These are phyloP conservation scores for Amanita molliuscula DNA, from an alignment of 768 basidiomycete species.

Conservation along the genomic window DNA sequence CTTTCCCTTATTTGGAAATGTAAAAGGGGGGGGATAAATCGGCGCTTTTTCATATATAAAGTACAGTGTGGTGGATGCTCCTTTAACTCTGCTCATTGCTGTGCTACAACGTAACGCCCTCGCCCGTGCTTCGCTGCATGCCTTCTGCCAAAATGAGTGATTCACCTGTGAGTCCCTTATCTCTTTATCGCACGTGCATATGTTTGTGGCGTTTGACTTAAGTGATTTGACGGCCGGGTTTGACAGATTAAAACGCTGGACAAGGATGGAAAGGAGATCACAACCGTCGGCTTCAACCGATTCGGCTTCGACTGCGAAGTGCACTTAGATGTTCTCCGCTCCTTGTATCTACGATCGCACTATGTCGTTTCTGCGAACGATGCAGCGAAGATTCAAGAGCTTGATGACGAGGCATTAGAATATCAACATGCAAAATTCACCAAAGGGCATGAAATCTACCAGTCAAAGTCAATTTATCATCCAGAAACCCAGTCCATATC, in stretches of 20 bases:
- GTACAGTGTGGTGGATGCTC: neutral
- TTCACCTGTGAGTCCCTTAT: neutral
- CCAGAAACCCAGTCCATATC: slow-evolving; percentile 75
- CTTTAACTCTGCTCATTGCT: neutral
- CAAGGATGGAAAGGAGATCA: slow-evolving; percentile 67
- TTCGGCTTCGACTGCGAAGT: slow-evolving; percentile 91
- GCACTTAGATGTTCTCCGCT: slow-evolving; percentile 67
- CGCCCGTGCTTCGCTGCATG: neutral
- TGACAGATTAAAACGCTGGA: slow-evolving; percentile 54
- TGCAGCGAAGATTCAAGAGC: slow-evolving; percentile 19
- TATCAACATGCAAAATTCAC: slow-evolving; percentile 44
- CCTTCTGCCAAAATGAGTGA: neutral
- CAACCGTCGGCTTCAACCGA: slow-evolving; percentile 69
- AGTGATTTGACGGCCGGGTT: neutral
- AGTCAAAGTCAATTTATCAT: slow-evolving; percentile 82
- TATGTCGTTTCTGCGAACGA: slow-evolving; percentile 43
- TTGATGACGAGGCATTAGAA: slow-evolving; percentile 30
- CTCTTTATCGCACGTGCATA: no score
- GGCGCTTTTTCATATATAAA: neutral
- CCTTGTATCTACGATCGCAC: slow-evolving; percentile 81
- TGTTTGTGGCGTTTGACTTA: neutral
- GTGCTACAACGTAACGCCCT: neutral
- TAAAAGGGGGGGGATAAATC: neutral
- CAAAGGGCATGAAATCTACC: slow-evolving; percentile 41
- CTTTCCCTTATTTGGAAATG: neutral